A percentile compares a stretch with the other conserved stretches of the same genome.
These are phyloP conservation scores for Phyllosticta ampelicida DNA, from an alignment of 2,329 filamentous ascomycete genomes.

Conservation along the genomic window DNA sequence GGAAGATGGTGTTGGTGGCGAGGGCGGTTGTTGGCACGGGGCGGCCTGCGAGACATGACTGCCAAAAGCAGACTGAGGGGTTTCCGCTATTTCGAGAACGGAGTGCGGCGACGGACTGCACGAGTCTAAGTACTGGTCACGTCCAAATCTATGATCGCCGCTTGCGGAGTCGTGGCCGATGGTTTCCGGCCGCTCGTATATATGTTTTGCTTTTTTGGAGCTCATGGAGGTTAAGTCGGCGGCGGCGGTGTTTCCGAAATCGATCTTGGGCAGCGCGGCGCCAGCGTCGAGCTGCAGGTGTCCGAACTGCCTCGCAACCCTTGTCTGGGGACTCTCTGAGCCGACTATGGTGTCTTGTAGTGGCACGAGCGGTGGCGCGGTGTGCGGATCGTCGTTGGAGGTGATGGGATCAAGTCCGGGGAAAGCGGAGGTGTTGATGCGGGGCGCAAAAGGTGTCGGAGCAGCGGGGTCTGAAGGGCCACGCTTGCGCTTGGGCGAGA, in stretches of 20 bases:
- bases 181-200: neutral
- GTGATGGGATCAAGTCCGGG: slow-evolving; percentile 1
- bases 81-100: slow-evolving; percentile 8
- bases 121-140: neutral
- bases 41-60: neutral
- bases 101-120: slow-evolving; percentile 3
- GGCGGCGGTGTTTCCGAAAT: neutral
- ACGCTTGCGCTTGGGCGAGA: slow-evolving; percentile 11
- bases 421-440: slow-evolving; percentile 10
- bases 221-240: neutral
- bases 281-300: slow-evolving; percentile 1
- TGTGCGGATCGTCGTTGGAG: slow-evolving; percentile 6
- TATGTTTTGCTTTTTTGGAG: slow-evolving; percentile 7
- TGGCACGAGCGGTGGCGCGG: neutral
- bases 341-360: neutral
- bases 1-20: slow-evolving; percentile 8
- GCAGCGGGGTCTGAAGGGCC: slow-evolving; percentile 9
- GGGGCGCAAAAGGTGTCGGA: slow-evolving; percentile 9
- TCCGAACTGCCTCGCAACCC: slow-evolving; percentile 5
- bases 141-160: neutral
- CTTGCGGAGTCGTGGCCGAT: neutral
- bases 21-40: neutral
- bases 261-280: slow-evolving; percentile 1
- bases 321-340: slow-evolving; percentile 8
- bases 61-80: slow-evolving; percentile 1